Conservation (phyloP, 768 basidiomycete species). For the Xerocomellus chrysenteron region DNA sequence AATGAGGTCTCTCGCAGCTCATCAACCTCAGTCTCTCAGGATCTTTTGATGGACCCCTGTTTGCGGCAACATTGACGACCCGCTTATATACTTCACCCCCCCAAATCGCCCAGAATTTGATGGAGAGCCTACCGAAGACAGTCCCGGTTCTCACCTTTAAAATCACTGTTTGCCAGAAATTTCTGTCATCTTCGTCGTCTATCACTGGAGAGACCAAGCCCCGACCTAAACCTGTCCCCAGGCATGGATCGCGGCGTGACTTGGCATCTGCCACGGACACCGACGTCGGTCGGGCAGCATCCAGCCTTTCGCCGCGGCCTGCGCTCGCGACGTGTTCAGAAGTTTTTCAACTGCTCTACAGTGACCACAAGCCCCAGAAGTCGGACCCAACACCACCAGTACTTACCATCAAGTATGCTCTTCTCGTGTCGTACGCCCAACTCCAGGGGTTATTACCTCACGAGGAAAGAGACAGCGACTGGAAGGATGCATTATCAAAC, state of each 20-base stretch:
- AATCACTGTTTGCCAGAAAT: conserved; percentile 42
- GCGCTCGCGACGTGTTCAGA: conserved; percentile 26
- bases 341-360: conserved; percentile 27
- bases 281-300: conserved; percentile 17
- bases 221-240: conserved; percentile 37
- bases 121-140: conserved; percentile 39
- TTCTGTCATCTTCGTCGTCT: conserved; percentile 30
- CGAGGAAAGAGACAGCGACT: conserved; percentile 34
- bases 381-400: conserved; percentile 8
- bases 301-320: conserved; percentile 26
- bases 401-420: conserved; percentile 36
- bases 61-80: conserved; percentile 36
- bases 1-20: conserved; percentile 30
- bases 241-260: conserved; percentile 20
- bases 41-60: conserved; percentile 37
- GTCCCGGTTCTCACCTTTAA: conserved; percentile 41
- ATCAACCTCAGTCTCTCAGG: conserved; percentile 40
- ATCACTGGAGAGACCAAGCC: conserved; percentile 14
- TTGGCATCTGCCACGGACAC: conserved; percentile 3
- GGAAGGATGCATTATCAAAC: conserved; percentile 30
- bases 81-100: conserved; percentile 34
- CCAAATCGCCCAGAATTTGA: conserved; percentile 33
- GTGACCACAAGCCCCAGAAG: conserved; percentile 6
- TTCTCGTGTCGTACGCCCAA: conserved; percentile 40
- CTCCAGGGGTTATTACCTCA: conserved; percentile 30